A percentile compares a stretch with the other conserved stretches of the same genome.
These are phyloP conservation scores for Kazachstania psychrophila DNA, from an alignment of 805 yeast species.

Conservation along the genomic window DNA sequence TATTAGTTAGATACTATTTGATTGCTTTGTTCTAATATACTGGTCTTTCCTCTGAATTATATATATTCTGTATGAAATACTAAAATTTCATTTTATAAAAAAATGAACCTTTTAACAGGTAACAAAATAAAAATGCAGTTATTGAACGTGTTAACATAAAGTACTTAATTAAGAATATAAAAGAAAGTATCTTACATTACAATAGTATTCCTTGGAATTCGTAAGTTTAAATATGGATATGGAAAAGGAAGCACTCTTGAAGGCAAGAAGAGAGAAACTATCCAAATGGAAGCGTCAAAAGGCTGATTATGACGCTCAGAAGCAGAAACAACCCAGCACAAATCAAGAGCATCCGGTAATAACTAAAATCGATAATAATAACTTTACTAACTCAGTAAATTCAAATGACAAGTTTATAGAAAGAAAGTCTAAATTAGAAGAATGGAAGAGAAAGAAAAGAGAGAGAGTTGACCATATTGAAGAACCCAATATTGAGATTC, in stretches of 20 bases:
- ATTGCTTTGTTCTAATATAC: no score
- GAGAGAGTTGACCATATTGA: conserved; percentile 14
- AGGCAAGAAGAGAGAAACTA: conserved; percentile 42
- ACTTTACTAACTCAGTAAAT: neutral
- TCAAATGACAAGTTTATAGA: conserved; percentile 12
- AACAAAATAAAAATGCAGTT: no score
- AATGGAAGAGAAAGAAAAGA: conserved; percentile 42
- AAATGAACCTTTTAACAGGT: no score
- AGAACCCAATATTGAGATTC: conserved; percentile 1
- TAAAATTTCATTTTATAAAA: neutral
- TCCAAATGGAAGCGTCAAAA: conserved; percentile 55
- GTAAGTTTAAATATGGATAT: conserved; percentile 14
- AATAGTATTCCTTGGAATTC: no score
- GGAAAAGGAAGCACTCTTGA: conserved; percentile 30
- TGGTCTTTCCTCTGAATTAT: no score
- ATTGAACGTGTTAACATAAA: no score
- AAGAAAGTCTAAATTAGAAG: conserved; percentile 37
- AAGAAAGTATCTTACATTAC: no score
- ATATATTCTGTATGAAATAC: neutral
- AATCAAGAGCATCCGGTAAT: conserved; percentile 1
- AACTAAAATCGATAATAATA: neutral
- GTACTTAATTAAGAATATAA: no score
- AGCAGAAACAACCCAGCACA: conserved; percentile 10
- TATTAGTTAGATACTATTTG: no score
- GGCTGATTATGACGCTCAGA: conserved; percentile 26